Evolutionary conservation across 495 filamentous ascomycete species (phyloP).

Genomic region (Penicillium desertorum): DNA sequence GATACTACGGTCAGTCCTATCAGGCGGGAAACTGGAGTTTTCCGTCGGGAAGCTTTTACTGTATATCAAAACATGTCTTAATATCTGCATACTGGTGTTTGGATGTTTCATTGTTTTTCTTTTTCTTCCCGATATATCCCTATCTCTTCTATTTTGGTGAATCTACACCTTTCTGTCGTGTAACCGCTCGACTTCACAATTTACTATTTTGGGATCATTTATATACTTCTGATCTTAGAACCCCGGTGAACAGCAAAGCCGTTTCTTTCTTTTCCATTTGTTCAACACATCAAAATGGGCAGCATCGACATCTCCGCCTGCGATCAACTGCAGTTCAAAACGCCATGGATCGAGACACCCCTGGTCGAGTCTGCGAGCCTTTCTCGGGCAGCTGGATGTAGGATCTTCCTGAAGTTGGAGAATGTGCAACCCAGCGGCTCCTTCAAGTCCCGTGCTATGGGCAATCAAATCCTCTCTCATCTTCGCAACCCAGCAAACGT

Average conservation of each 20-base stretch:
- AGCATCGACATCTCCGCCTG: conserved; percentile 36
- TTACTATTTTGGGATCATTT: conserved; percentile 18
- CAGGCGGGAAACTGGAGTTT: conserved; percentile 41
- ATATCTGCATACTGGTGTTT: conserved; percentile 21
- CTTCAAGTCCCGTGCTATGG: conserved; percentile 92
- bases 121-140: conserved; percentile 4
- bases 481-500: conserved; percentile 45
- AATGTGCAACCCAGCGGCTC: conserved; percentile 89
- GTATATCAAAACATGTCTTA: conserved; percentile 37
- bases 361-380: conserved; percentile 66
- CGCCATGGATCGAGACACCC: conserved; percentile 72
- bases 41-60: conserved; percentile 40
- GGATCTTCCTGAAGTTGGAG: conserved; percentile 90
- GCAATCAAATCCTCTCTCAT: conserved; percentile 68
- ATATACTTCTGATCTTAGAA: conserved; percentile 13
- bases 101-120: conserved; percentile 1
- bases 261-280: conserved; percentile 7
- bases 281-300: conserved; percentile 30
- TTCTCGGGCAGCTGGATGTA: conserved; percentile 70
- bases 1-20: conserved; percentile 15
- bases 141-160: conserved; percentile 13
- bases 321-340: conserved; percentile 38
- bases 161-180: conserved; percentile 15
- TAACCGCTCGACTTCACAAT: conserved; percentile 16
- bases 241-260: conserved; percentile 1